phyloP scores from a whole-genome alignment of 306 rosid genomes.

The Crotalaria pallida region DNA sequence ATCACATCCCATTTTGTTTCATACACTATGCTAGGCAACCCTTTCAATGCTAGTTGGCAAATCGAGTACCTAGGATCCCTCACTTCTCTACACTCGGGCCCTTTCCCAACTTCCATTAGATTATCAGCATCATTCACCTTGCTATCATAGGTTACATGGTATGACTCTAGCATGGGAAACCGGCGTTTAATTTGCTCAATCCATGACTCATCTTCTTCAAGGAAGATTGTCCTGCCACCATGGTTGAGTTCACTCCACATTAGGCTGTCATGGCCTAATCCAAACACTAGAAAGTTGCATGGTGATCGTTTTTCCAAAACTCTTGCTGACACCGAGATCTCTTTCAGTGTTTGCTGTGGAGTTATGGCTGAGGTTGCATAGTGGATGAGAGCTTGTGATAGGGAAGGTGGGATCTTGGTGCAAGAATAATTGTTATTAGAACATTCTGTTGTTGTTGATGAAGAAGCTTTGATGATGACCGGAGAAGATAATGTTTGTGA shows the following conservation, averaged over 20 bases:
- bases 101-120: constrained; percentile 54
- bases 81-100: constrained; percentile 51
- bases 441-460: constrained; percentile 6
- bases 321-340: constrained; percentile 52
- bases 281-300: constrained; percentile 75
- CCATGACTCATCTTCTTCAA: constrained; percentile 76
- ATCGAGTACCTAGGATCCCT: constrained; percentile 43
- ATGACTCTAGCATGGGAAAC: constrained; percentile 52
- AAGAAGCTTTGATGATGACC: too few species aligned
- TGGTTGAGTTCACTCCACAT: constrained; percentile 76
- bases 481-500: neutral
- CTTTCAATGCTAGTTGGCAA: constrained; percentile 61
- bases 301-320: constrained; percentile 52
- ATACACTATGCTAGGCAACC: constrained; percentile 46
- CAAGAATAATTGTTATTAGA: constrained; percentile 33
- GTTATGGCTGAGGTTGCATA: constrained; percentile 67
- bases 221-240: constrained; percentile 58
- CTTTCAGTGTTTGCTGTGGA: constrained; percentile 72
- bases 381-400: constrained; percentile 56
- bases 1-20: constrained; percentile 70
- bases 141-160: constrained; percentile 55
- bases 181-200: constrained; percentile 45
- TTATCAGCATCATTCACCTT: constrained; percentile 61
- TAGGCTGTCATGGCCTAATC: constrained; percentile 81
- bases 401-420: constrained; percentile 45